Conservation (phyloP, 768 basidiomycete species). For the Mycena alexandri region DNA sequence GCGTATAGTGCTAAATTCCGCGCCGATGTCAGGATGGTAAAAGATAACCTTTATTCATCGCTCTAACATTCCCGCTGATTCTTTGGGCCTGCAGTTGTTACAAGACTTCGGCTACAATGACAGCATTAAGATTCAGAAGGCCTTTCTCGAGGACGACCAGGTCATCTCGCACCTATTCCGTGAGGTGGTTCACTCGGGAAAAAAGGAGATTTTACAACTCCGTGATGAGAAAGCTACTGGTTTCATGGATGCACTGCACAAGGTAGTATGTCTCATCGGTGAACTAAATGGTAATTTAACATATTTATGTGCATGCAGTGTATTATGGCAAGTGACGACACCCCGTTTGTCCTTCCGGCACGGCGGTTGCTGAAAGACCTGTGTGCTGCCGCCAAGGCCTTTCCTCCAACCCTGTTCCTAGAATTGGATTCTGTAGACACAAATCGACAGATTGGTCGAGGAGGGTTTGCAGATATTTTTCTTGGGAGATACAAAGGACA, state of each 20-base stretch:
- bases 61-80: constrained; percentile 9
- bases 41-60: constrained; percentile 8
- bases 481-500: constrained; percentile 12
- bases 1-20: constrained; percentile 7
- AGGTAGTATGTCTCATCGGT: constrained; percentile 12
- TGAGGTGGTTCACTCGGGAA: constrained; percentile 12
- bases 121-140: neutral
- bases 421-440: constrained; percentile 16
- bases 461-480: constrained; percentile 13
- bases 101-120: constrained; percentile 8
- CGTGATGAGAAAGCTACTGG: constrained; percentile 7
- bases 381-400: constrained; percentile 9
- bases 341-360: constrained; percentile 8
- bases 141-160: neutral
- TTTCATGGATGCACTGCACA: constrained; percentile 15
- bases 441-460: constrained; percentile 10
- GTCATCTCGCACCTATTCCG: constrained; percentile 1
- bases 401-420: constrained; percentile 15
- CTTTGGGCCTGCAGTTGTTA: constrained; percentile 18
- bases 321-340: constrained; percentile 12
- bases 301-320: neutral
- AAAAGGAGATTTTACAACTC: constrained; percentile 17
- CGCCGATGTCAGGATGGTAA: constrained; percentile 6
- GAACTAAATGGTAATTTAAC: constrained; percentile 9
- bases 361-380: constrained; percentile 14